Base-by-base conservation (phyloP, 768 basidiomycete species). In the Dacryopinax spathularia region DNA sequence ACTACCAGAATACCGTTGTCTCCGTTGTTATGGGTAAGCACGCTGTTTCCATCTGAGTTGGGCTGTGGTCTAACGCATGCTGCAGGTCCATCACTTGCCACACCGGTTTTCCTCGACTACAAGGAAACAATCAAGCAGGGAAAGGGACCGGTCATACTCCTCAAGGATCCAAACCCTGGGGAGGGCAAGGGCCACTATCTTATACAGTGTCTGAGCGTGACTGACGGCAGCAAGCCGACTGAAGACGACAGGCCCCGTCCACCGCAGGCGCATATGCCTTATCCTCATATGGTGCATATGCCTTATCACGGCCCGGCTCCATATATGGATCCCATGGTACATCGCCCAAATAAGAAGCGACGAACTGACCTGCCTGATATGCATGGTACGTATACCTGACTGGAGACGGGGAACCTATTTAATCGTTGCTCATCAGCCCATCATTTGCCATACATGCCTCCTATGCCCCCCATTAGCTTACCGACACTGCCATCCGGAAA, bases 61-160 rank as follows among this genome's bases (percentile, higher is more conserved):
- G n/a, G n/a, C n/a, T n/a, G n/a, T n/a, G n/a, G n/a, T n/a, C n/a
- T n/a, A n/a, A n/a, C n/a, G n/a, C n/a, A n/a, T n/a, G n/a, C n/a
- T n/a, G n/a, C n/a, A n/a, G n/a, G n/a, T n/a, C n/a, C 25, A 56
- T 31, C 22, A 10, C 48, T 56, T 56, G 48, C 48, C 7, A 27
- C 48, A 9, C 20, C 48, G 2, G 12, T 6, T 6, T 56, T 27
- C 31, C 29, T 56, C 25, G 48, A 56, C 20, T 56, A 56, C 29
- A 56, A 56, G 29, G 48, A 56, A 29, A 56, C 48, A 6, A 56
- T 56, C 22, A 56, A 56, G 48, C 48, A 56, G 31, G 48, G 48
- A 7, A 56, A 56, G 20, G 48, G 48, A 9, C 13, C 48, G 10
- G 29, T 56, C 5, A 15, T 56, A 9, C 25, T 56, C 25, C 9